Evolutionary conservation across 2,329 filamentous ascomycete genomes (phyloP), one percentile per base, ranked within the genome.

Genomic region (Diaporthe ilicicola): DNA sequence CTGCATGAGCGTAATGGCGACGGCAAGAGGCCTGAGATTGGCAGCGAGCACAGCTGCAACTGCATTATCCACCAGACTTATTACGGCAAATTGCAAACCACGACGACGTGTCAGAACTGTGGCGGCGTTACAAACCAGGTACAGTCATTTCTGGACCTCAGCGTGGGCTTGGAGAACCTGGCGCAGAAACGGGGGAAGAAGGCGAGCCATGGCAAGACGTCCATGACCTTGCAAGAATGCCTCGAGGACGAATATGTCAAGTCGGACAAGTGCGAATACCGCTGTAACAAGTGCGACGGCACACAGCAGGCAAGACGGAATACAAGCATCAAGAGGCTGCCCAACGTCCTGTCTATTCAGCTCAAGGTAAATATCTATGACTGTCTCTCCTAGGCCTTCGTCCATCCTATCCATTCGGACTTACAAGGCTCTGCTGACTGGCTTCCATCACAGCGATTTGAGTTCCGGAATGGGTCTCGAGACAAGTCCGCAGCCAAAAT

Each of bases 1-100:
- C 87, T 99, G 19, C 95, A 98, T 78, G 90, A 93, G 78, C 89
- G 94, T 50, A 96, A 95, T 76, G 91, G 91, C 17, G 91, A 93
- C 74, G 88, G 88, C 48, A 91, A 90, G 77, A 88, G 84, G 75
- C 88, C 88, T 37, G 89, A 87, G 78, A 87, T 79, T 64, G 87
- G 84, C 73, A 89, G 86, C 74, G 88, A 90, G 77, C 88, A 89
- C 77, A 88, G 82, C 75, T 98, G 96, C 84, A 89, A 91, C 71
- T 99, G 95, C 81, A 93, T 98, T 76, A 92, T 98, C 75, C 96
- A 98, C 80, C 93, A 95, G 78, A 95, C 94, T 0, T 98, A 98
- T 78, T 97, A 95, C 79, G 96, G 96, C 72, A 95, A 97, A 79
- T 89, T 97, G 72, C 93, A 94, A 76, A 96, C 92, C 78, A 95